These are phyloP conservation scores for Candida lessepsii DNA, from an alignment of 805 yeast species.

Conservation along the genomic window DNA sequence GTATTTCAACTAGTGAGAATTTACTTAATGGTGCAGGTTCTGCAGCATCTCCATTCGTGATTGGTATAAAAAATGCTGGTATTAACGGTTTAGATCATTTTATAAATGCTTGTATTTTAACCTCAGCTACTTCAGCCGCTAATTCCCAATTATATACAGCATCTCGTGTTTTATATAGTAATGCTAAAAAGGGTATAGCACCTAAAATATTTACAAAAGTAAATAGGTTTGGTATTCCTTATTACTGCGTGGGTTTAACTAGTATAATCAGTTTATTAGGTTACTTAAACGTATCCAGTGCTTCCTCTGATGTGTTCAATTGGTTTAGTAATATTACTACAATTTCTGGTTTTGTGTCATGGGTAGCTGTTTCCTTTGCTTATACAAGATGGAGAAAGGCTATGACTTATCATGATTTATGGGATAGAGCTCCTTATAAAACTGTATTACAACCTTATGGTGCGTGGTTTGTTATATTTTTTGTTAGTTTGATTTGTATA, in stretches of 20 bases:
- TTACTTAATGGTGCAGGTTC: constrained; percentile 36
- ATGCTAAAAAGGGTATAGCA: constrained; percentile 39
- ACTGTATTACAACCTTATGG: constrained; percentile 58
- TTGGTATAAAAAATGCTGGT: constrained; percentile 62
- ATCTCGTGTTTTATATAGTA: constrained; percentile 42
- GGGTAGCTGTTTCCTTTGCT: constrained; percentile 55
- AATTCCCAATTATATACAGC: constrained; percentile 42
- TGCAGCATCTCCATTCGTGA: constrained; percentile 64
- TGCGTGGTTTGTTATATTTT: constrained; percentile 51
- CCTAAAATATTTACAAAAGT: constrained; percentile 33
- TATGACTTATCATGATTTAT: constrained; percentile 48
- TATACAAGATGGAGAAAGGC: constrained; percentile 68
- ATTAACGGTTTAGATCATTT: constrained; percentile 58
- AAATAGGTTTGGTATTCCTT: constrained; percentile 47
- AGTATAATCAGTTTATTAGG: constrained; percentile 46
- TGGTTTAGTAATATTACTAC: constrained; percentile 69
- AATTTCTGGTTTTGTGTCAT: constrained; percentile 63
- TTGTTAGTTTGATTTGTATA: constrained; percentile 52
- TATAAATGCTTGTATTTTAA: constrained; percentile 58
- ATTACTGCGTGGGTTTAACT: constrained; percentile 30
- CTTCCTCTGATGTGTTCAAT: constrained; percentile 53
- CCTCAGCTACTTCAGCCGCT: constrained; percentile 54
- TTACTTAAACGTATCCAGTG: constrained; percentile 53
- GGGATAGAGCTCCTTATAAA: constrained; percentile 57
- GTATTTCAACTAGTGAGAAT: constrained; percentile 24